phyloP scores from a whole-genome alignment of 2,329 filamentous ascomycete genomes.

The Phialophora chinensis region DNA sequence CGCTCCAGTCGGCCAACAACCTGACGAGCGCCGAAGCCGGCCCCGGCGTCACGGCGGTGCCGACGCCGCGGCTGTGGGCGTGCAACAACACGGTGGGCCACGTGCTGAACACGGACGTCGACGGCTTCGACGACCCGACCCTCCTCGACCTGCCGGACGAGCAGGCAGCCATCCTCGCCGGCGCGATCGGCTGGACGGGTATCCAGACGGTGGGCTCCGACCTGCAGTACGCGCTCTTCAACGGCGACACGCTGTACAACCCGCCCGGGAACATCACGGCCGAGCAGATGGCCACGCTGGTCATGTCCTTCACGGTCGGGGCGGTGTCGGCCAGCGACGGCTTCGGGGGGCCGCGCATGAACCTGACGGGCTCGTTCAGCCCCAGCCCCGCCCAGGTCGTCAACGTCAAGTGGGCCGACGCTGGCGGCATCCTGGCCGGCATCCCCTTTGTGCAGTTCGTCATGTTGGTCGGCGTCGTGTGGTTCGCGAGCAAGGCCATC shows the following conservation, averaged over 20 bases:
- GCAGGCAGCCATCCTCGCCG: slow-evolving; percentile 27
- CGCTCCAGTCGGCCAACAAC: slow-evolving; percentile 29
- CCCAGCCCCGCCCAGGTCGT: slow-evolving; percentile 84
- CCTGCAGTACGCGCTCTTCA: slow-evolving; percentile 22
- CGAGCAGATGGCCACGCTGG: slow-evolving; percentile 7
- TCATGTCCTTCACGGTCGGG: slow-evolving; percentile 26
- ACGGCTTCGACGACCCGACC: slow-evolving; percentile 13
- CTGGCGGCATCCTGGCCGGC: slow-evolving; percentile 25
- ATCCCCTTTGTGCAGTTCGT: slow-evolving; percentile 32
- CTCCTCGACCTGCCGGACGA: slow-evolving; percentile 22
- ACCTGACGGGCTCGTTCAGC: slow-evolving; percentile 76
- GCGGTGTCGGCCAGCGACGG: slow-evolving; percentile 22
- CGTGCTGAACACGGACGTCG: slow-evolving; percentile 14
- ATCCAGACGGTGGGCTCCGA: slow-evolving; percentile 8
- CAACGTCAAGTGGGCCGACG: slow-evolving; percentile 68
- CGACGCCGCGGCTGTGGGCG: slow-evolving; percentile 23
- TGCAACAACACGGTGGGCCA: slow-evolving; percentile 31
- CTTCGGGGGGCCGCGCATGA: slow-evolving; percentile 14
- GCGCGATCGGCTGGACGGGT: slow-evolving; percentile 30
- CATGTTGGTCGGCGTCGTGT: slow-evolving; percentile 29
- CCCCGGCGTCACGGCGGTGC: not conserved
- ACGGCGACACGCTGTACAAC: slow-evolving; percentile 21
- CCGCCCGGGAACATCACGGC: slow-evolving; percentile 12
- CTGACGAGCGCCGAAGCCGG: not conserved
- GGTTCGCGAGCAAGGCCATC: slow-evolving; percentile 31